Evolutionary conservation across 805 yeast species (phyloP), one percentile per base, ranked within the genome.

Genomic region (Clavispora vitiphila): DNA sequence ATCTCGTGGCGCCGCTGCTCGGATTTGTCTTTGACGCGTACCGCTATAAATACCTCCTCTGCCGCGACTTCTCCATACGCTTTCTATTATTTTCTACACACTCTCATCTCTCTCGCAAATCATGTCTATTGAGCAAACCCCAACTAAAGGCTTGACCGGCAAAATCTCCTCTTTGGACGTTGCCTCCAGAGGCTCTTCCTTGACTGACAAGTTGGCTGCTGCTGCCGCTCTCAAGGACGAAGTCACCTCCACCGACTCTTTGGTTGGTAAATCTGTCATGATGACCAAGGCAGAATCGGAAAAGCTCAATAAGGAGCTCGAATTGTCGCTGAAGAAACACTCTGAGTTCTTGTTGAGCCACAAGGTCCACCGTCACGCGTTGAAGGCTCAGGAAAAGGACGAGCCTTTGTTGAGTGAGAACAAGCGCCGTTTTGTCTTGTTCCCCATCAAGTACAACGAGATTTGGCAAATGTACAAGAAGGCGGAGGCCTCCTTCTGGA

Each of bases 401-500:
- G 99, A 91, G 76, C 98, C 98, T 1, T 68, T 91, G 57, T 77
- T 91, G 57, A 59, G 64, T 39, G 96, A 88, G 68, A 93, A 91
- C 78, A 80, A 78, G 55, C 79, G 80, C 60, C 82, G 99, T 62
- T 89, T 87, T 58, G 97, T 93, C 39, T 72, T 91, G 46, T 90
- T 90, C 80, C 99, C 99, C 53, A 88, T 91, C 71, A 85, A 86
- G 70, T 93, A 89, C 73, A 91, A 90, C 63, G 98, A 91, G 71
- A 86, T 91, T 65, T 91, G 98, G 98, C 96, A 91, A 68, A 90
- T 95, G 76, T 91, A 91, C 72, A 91, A 91, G 76, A 88, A 91
- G 71, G 97, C 98, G 39, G 99, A 93, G 76, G 99, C 99, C 12
- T 91, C 98, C 5, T 91, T 91, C 78, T 91, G 99, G 99, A 93